Percentiles rank a stretch among this genome's conserved stretches.
phyloP scores from a whole-genome alignment of 192 early-diverging fungal species.

The Backusella australiensis region DNA sequence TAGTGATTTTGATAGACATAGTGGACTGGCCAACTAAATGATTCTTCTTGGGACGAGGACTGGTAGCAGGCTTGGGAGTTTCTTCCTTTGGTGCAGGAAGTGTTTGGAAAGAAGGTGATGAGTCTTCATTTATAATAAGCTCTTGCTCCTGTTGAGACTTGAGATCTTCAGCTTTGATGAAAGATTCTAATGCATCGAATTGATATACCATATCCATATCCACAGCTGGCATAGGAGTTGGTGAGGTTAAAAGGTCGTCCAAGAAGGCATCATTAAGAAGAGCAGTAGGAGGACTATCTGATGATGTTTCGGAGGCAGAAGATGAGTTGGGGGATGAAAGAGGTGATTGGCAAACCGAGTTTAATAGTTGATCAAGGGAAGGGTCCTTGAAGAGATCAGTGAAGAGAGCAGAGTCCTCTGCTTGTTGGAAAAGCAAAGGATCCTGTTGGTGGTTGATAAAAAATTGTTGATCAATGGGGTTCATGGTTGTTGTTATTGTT shows the following conservation, averaged over 20 bases:
- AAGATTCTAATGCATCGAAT: constrained; percentile 15
- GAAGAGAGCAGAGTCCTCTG: constrained; percentile 15
- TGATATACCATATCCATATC: constrained; percentile 16
- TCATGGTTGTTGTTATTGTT: constrained; percentile 14
- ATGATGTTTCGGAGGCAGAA: constrained; percentile 17
- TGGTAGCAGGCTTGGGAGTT: not conserved
- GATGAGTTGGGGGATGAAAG: constrained; percentile 21
- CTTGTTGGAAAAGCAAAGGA: constrained; percentile 10
- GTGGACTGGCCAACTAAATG: constrained; percentile 31
- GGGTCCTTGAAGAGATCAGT: constrained; percentile 19
- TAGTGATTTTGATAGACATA: constrained; percentile 33
- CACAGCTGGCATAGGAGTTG: not conserved
- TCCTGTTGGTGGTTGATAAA: not conserved
- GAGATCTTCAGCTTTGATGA: constrained; percentile 11
- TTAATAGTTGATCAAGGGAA: constrained; percentile 22
- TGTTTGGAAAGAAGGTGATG: not conserved
- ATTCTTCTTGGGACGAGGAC: constrained; percentile 21
- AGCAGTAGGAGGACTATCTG: constrained; percentile 28
- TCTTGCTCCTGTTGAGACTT: not conserved
- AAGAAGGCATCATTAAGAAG: constrained; percentile 25
- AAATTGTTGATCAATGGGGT: constrained; percentile 13
- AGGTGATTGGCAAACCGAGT: constrained; percentile 8
- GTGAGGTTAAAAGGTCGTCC: constrained; percentile 13
- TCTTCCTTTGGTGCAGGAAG: not conserved
- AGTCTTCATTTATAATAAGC: not conserved